Evolutionary conservation across 75 land plant genomes (phyloP), one percentile per base, ranked within the genome.

Genomic region (Sequoiadendron giganteum): DNA sequence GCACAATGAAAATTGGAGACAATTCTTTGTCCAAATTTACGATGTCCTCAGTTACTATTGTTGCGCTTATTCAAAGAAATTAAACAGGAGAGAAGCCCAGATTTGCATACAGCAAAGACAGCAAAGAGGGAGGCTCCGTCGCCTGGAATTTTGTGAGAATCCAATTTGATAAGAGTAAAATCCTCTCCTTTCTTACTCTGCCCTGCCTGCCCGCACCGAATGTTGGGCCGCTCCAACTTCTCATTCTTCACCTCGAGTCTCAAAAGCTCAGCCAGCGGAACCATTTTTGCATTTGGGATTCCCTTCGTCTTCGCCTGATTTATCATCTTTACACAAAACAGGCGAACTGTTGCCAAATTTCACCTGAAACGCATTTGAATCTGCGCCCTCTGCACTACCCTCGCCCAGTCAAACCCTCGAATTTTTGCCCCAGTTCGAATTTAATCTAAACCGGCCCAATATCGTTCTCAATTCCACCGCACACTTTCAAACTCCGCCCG

Each of bases 121-220:
- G 96, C 94, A 86, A 93, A 98, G 5, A 97, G 94, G 43, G 96
- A 90, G 68, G 89, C 88, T 7, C 95, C 95, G 90, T 98, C 96
- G 21, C 95, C 97, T 39, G 92, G 88, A 25, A 93, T 88, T 40
- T 96, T 92, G 87, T 97, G 94, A 78, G 99, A 95, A 42, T 98
- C 96, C 6, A 95, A 91, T 88, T 98, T 95, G 32, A 95, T 68
- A 18, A 98, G 85, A 6, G 94, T 95, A 86, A 92, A 95, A 83
- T 98, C 99, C 90, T 98, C 99, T n/a, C 99, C 99, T 89, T 97
- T 97, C 93, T 95, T 95, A 86, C 96, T 92, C 90, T 98, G 99
- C 47, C 90, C 89, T 6, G 96, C 97, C 68, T 94, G 96, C 6
- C 99, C 99, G 90, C 91, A 90, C 38, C 89, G 82, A 49, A 98